These are phyloP conservation scores for Starmerella davenportii DNA, from an alignment of 805 yeast species.

Conservation along the genomic window DNA sequence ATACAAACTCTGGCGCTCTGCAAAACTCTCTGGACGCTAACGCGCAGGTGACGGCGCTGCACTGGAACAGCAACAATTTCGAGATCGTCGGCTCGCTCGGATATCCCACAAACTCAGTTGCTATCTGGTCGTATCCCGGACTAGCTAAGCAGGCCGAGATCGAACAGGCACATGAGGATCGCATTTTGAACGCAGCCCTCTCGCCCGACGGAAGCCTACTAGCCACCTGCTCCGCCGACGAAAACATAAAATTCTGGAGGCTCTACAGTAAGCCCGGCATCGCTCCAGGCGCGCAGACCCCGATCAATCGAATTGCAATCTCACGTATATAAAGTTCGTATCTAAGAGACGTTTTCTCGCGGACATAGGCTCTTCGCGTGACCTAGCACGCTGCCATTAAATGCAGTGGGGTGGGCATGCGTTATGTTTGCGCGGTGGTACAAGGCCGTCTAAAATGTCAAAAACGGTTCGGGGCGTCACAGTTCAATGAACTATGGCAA, in stretches of 20 bases:
- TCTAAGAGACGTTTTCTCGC: too few relatives aligned
- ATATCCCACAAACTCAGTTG: conserved; percentile 67
- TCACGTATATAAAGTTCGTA: too few relatives aligned
- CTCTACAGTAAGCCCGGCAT: conserved; percentile 36
- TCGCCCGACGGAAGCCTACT: conserved; percentile 82
- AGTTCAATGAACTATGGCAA: too few relatives aligned
- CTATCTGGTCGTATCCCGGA: conserved; percentile 72
- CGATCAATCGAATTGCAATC: too few relatives aligned
- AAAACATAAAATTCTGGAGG: conserved; percentile 86
- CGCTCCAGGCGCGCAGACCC: too few relatives aligned
- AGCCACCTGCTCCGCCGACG: conserved; percentile 94
- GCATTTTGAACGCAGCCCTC: conserved; percentile 64
- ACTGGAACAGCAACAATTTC: conserved; percentile 49
- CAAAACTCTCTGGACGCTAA: conserved; percentile 78
- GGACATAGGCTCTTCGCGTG: too few relatives aligned
- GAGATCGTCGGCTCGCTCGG: conserved; percentile 93
- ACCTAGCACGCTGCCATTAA: too few relatives aligned
- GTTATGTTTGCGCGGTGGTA: too few relatives aligned
- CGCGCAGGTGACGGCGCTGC: conserved; percentile 81
- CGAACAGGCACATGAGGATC: conserved; percentile 65
- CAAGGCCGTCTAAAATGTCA: too few relatives aligned
- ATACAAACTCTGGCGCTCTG: conserved; percentile 74
- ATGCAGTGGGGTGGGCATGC: too few relatives aligned
- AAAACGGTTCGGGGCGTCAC: too few relatives aligned
- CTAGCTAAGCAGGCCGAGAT: conserved; percentile 78